Percentiles rank a stretch among this genome's conserved stretches.
Conservation (phyloP, 768 basidiomycete species). For the Russula sp. region DNA sequence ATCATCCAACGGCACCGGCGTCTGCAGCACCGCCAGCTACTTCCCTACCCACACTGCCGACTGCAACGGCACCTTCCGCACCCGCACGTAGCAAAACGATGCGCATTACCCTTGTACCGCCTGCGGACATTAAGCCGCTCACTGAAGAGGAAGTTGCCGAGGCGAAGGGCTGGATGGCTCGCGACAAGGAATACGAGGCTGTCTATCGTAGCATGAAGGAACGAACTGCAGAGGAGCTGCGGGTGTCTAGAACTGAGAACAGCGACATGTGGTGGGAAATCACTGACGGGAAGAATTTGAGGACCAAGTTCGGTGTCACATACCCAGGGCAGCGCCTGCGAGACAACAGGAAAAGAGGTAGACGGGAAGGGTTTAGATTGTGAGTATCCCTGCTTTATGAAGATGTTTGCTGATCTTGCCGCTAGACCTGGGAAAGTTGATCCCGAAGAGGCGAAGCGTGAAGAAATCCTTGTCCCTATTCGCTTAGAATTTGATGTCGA, state of each 20-base stretch:
- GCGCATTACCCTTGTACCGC: constrained; percentile 58
- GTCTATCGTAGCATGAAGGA: constrained; percentile 49
- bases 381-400: constrained; percentile 44
- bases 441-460: constrained; percentile 53
- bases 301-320: constrained; percentile 48
- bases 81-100: constrained; percentile 57
- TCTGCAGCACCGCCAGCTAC: constrained; percentile 30
- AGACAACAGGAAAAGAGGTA: constrained; percentile 51
- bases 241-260: constrained; percentile 44
- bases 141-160: constrained; percentile 47
- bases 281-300: constrained; percentile 47
- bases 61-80: constrained; percentile 43
- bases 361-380: constrained; percentile 71
- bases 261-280: constrained; percentile 64
- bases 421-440: constrained; percentile 59
- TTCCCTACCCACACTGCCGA: constrained; percentile 40
- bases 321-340: constrained; percentile 48
- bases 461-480: constrained; percentile 88
- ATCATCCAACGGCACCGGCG: constrained; percentile 29
- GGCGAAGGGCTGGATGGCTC: constrained; percentile 61
- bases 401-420: constrained; percentile 7
- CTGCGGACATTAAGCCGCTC: constrained; percentile 51
- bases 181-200: constrained; percentile 57
- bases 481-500: constrained; percentile 97
- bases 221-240: constrained; percentile 51